These are phyloP conservation scores for Eutypa lata DNA, from an alignment of 2,329 filamentous ascomycete genomes.

Conservation along the genomic window DNA sequence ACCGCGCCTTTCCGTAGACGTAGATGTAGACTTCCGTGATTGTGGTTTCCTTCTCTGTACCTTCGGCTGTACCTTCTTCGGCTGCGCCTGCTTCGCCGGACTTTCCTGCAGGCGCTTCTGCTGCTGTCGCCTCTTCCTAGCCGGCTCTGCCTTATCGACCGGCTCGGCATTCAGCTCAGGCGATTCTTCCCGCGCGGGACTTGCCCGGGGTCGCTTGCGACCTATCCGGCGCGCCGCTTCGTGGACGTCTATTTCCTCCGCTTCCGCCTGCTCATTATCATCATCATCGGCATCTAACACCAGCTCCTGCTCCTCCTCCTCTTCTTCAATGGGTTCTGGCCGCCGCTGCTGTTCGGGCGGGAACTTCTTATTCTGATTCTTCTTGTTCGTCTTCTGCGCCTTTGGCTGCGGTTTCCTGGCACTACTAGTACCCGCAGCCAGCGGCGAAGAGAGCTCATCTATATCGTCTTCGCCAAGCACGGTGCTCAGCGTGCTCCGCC, in stretches of 20 bases:
- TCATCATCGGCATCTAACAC: no score
- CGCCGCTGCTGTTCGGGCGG: neutral
- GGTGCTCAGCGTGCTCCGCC: conserved; percentile 15
- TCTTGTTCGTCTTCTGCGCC: no score
- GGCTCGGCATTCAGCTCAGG: conserved; percentile 38
- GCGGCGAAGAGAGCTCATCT: conserved; percentile 25
- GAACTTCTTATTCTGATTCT: conserved; percentile 7
- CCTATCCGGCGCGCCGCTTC: conserved; percentile 42
- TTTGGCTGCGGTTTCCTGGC: conserved; percentile 21
- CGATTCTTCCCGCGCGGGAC: conserved; percentile 32
- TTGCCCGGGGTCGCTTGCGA: conserved; percentile 40
- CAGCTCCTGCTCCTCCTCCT: conserved; percentile 12
- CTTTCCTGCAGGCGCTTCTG: conserved; percentile 33
- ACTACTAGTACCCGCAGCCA: conserved; percentile 25
- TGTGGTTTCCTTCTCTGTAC: conserved; percentile 19
- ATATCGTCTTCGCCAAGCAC: conserved; percentile 4
- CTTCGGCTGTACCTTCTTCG: conserved; percentile 38
- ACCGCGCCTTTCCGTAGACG: conserved; percentile 14
- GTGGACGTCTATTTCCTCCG: conserved; percentile 40
- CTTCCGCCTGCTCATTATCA: conserved; percentile 32
- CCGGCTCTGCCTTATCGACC: conserved; percentile 28
- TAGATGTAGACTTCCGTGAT: conserved; percentile 15
- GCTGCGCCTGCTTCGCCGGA: conserved; percentile 37
- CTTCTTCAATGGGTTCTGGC: conserved; percentile 3
- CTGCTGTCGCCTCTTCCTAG: conserved; percentile 32